Conservation (phyloP, 139 green algal species). For the Tetradesmus lagerheimii region DNA sequence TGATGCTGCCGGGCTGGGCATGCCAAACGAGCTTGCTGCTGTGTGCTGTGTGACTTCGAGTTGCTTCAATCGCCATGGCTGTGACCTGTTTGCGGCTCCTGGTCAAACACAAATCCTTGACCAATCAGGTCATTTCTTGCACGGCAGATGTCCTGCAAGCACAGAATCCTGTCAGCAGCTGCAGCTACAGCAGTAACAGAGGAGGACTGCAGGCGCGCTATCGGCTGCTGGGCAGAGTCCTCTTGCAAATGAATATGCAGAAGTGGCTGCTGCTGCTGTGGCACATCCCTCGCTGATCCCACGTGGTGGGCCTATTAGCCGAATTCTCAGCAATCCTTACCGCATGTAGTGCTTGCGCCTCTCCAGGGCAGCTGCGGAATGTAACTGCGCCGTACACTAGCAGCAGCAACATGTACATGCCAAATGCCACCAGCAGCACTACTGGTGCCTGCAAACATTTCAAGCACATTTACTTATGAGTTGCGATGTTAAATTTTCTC, state of each 20-base stretch:
- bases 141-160: constrained; percentile 27
- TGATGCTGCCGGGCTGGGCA: not conserved
- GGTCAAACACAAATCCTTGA: not conserved
- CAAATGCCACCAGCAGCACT: constrained; percentile 43
- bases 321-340: not conserved
- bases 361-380: constrained; percentile 67
- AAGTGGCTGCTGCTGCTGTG: not conserved
- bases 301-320: too few relatives aligned
- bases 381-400: constrained; percentile 63
- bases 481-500: not conserved
- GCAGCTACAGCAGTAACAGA: constrained; percentile 5
- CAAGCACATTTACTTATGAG: too few relatives aligned
- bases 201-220: not conserved
- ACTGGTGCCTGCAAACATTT: constrained; percentile 53
- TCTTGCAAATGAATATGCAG: not conserved
- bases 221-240: not conserved
- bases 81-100: not conserved
- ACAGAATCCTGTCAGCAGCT: not conserved
- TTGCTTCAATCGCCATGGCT: not conserved
- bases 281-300: not conserved
- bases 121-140: not conserved
- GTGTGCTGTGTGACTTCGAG: too few relatives aligned
- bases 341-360: constrained; percentile 58
- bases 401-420: constrained; percentile 44
- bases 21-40: not conserved